Conservation (phyloP, 179 eudicot species). For the Nepenthes alata region DNA sequence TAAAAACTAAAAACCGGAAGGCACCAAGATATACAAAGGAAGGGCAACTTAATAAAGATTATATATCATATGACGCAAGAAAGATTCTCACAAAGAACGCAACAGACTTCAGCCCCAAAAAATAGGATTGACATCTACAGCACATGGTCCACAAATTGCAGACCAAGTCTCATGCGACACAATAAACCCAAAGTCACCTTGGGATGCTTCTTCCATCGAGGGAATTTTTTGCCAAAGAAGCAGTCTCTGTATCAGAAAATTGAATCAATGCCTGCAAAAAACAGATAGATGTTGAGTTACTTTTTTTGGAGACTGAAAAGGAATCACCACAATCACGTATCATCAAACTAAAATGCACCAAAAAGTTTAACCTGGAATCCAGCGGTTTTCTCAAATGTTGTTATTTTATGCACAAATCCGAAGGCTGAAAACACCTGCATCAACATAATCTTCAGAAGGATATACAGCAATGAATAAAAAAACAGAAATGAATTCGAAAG, state of each 20-base stretch:
- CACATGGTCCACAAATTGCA: conserved; percentile 24
- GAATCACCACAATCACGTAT: not conserved
- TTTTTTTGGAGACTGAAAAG: not conserved
- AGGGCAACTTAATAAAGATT: too few species aligned
- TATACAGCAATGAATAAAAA: conserved; percentile 1
- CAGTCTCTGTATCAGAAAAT: conserved; percentile 85
- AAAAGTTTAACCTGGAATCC: conserved; percentile 69
- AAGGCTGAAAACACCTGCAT: conserved; percentile 96
- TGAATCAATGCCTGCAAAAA: conserved; percentile 80
- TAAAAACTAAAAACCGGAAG: too few species aligned
- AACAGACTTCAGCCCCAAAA: conserved; percentile 29
- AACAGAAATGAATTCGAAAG: not conserved
- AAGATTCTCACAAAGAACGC: conserved; percentile 28
- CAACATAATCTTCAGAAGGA: conserved; percentile 11
- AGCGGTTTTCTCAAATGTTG: conserved; percentile 99
- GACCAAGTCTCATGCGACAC: conserved; percentile 20
- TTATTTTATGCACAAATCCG: conserved; percentile 95
- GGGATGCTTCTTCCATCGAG: conserved; percentile 99
- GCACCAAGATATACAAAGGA: too few species aligned
- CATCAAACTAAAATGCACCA: not conserved
- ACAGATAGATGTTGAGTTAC: conserved; percentile 3
- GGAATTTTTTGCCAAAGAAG: conserved; percentile 83
- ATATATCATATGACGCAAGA: conserved; percentile 8
- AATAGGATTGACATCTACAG: conserved; percentile 23
- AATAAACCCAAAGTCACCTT: conserved; percentile 57